Conservation (phyloP, 164 flowering plant genomes). For the Hamamelis virginiana region DNA sequence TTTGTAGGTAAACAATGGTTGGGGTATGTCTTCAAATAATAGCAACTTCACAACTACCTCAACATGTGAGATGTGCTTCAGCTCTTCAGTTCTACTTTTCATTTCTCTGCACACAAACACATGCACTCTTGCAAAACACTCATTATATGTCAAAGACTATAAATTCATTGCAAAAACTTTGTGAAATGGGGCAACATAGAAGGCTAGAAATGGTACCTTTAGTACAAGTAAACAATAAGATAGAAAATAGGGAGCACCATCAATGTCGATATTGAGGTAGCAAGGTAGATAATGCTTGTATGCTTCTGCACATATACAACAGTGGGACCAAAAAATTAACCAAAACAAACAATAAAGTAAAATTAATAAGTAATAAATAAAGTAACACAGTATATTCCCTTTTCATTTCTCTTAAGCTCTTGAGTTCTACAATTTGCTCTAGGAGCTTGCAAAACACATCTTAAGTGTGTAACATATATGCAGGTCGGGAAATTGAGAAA, state of each 20-base stretch:
- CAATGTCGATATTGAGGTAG: conserved; percentile 66
- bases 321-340: neutral
- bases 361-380: too few species aligned
- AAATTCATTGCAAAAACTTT: neutral
- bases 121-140: too few species aligned
- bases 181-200: neutral
- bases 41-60: too few species aligned
- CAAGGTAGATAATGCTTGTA: conserved; percentile 64
- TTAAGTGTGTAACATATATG: too few species aligned
- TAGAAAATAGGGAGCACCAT: conserved; percentile 91
- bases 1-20: too few species aligned
- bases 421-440: neutral
- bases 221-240: conserved; percentile 65
- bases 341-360: neutral
- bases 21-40: too few species aligned
- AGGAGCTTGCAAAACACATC: neutral
- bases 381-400: too few species aligned
- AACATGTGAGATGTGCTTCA: conserved; percentile 70
- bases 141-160: neutral
- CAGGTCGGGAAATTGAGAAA: neutral
- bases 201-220: conserved; percentile 46
- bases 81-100: conserved; percentile 58
- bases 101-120: conserved; percentile 48
- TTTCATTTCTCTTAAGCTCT: neutral
- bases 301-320: conserved; percentile 61